Conservation (phyloP, 2,329 filamentous ascomycete genomes). For the Cladosporium colombiae region DNA sequence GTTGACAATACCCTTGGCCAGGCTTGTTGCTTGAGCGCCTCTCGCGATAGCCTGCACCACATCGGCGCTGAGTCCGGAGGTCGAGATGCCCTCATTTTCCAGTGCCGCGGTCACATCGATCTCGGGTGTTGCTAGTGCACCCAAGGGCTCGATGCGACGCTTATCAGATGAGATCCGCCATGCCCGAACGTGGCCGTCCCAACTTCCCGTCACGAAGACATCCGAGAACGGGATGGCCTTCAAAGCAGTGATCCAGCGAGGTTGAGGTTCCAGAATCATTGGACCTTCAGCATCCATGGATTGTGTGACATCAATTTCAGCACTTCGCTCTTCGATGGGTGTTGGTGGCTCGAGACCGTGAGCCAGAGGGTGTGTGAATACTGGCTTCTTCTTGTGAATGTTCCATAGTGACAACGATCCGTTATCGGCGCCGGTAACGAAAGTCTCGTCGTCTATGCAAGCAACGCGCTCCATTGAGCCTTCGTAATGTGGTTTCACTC, state of each 20-base stretch:
- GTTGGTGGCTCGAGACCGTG: conserved; percentile 81
- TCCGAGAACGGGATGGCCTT: conserved; percentile 86
- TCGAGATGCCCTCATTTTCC: conserved; percentile 25
- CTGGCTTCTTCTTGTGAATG: conserved; percentile 89
- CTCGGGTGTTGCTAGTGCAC: conserved; percentile 55
- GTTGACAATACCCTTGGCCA: conserved; percentile 77
- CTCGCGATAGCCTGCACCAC: conserved; percentile 25
- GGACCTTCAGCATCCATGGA: conserved; percentile 20
- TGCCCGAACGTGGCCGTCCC: conserved; percentile 83
- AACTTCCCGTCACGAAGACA: conserved; percentile 85
- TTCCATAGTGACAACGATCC: conserved; percentile 86
- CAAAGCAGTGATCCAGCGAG: conserved; percentile 89
- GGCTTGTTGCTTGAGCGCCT: conserved; percentile 4
- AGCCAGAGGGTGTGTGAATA: conserved; percentile 75
- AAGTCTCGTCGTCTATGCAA: conserved; percentile 83
- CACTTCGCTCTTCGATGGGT: conserved; percentile 67
- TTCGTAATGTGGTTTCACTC: conserved; percentile 58
- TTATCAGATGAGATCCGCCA: conserved; percentile 88
- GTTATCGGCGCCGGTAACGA: conserved; percentile 92
- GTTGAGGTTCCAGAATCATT: conserved; percentile 49
- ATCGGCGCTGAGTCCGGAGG: conserved; percentile 22
- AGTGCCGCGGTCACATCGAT: conserved; percentile 22
- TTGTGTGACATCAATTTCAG: conserved; percentile 56
- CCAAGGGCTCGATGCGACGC: conserved; percentile 70
- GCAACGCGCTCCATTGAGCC: conserved; percentile 91